These are phyloP conservation scores for Ogataea paradorogensis DNA, from an alignment of 805 yeast genomes.

Conservation along the genomic window DNA sequence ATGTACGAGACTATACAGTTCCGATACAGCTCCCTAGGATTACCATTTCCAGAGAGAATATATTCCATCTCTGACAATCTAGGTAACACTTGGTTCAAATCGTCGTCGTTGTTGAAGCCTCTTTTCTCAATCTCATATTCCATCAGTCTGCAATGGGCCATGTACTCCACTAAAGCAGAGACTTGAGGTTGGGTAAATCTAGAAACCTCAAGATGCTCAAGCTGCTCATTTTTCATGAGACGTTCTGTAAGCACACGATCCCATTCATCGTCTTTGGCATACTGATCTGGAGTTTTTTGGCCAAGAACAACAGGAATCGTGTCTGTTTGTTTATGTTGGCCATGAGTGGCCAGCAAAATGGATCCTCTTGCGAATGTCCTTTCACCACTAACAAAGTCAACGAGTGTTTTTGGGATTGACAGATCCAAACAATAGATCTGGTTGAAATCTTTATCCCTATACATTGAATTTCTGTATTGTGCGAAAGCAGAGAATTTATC, in stretches of 20 bases:
- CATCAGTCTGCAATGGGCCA: conserved; percentile 39
- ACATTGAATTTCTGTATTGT: conserved; percentile 52
- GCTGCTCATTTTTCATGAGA: conserved; percentile 34
- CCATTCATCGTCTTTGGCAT: conserved; percentile 45
- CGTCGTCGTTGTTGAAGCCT: conserved; percentile 14
- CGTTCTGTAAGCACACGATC: conserved; percentile 54
- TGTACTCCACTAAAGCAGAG: conserved; percentile 38
- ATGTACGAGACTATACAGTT: conserved; percentile 37
- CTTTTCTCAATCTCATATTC: conserved; percentile 35
- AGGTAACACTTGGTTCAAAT: conserved; percentile 26
- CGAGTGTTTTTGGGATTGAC: conserved; percentile 58
- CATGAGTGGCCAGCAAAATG: conserved; percentile 60
- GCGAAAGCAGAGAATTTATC: conserved; percentile 71
- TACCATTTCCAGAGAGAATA: conserved; percentile 62
- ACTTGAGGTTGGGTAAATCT: conserved; percentile 47
- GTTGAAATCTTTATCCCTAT: conserved; percentile 54
- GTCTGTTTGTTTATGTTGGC: conserved; percentile 46
- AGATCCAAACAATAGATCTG: conserved; percentile 59
- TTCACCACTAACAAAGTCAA: conserved; percentile 54
- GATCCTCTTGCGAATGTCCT: conserved; percentile 57
- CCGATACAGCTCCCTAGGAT: conserved; percentile 50
- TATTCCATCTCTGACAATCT: conserved; percentile 47
- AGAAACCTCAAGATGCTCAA: conserved; percentile 36
- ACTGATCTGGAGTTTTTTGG: conserved; percentile 51
- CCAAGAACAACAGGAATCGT: conserved; percentile 59